These are phyloP conservation scores for Fraxinus xanthoxyloides DNA, from an alignment of 305 asterid species.

Conservation along the genomic window DNA sequence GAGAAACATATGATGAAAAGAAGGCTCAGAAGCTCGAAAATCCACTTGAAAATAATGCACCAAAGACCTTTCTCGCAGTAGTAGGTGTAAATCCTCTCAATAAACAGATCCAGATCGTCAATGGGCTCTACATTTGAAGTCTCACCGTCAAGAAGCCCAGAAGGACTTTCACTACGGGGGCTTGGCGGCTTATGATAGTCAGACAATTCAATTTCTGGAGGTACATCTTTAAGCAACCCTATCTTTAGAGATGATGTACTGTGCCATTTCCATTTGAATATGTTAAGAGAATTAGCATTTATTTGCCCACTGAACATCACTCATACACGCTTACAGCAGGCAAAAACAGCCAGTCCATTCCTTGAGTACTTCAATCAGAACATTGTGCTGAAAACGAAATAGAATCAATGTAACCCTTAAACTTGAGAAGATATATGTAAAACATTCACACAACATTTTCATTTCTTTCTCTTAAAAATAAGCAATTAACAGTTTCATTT, in stretches of 20 bases:
- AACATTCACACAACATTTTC: background rate
- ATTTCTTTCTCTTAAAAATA: background rate
- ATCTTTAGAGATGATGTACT: constrained; percentile 56
- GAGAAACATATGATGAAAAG: constrained; percentile 85
- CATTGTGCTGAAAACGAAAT: constrained; percentile 38
- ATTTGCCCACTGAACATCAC: constrained; percentile 85
- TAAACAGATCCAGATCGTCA: constrained; percentile 83
- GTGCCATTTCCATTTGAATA: constrained; percentile 66
- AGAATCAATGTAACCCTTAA: constrained; percentile 3
- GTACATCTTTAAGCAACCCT: constrained; percentile 60
- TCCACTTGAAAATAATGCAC: constrained; percentile 89
- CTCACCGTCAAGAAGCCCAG: constrained; percentile 87
- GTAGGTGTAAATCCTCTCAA: constrained; percentile 86
- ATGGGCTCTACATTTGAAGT: constrained; percentile 65
- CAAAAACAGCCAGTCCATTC: constrained; percentile 53
- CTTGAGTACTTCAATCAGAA: constrained; percentile 41
- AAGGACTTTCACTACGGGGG: constrained; percentile 86
- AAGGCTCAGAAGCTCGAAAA: constrained; percentile 77
- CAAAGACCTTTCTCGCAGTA: constrained; percentile 95
- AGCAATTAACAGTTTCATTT: constrained; percentile 1
- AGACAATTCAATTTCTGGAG: constrained; percentile 81
- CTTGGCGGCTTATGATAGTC: constrained; percentile 78
- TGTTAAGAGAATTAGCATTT: constrained; percentile 51
- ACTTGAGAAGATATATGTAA: background rate
- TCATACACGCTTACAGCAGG: constrained; percentile 45